These are phyloP conservation scores for Arachis hypogaea DNA, from an alignment of 306 rosid genomes.

Conservation along the genomic window DNA sequence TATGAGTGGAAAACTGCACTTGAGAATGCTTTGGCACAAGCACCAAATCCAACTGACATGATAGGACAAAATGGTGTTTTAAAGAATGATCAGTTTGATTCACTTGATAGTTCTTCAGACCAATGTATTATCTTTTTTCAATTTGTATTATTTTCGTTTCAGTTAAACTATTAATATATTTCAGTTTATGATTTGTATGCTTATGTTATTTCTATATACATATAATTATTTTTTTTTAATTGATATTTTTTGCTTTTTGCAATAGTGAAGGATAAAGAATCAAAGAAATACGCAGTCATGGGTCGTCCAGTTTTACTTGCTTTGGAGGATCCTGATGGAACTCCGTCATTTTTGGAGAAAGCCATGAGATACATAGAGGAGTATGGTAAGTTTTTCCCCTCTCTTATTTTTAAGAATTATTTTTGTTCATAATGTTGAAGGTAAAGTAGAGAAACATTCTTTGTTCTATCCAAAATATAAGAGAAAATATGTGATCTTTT, in stretches of 20 bases:
- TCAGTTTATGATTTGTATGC: slow-evolving; percentile 25
- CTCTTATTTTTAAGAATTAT: background rate
- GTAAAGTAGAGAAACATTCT: too few relatives aligned
- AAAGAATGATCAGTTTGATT: slow-evolving; percentile 67
- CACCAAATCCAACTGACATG: slow-evolving; percentile 64
- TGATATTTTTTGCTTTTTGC: slow-evolving; percentile 37
- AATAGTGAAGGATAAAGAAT: slow-evolving; percentile 65
- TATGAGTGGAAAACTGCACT: slow-evolving; percentile 97
- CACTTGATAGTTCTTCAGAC: slow-evolving; percentile 66
- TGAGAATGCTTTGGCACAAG: slow-evolving; percentile 84
- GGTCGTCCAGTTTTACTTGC: slow-evolving; percentile 93
- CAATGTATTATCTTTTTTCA: slow-evolving; percentile 68
- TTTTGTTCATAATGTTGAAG: background rate
- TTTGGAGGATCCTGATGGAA: slow-evolving; percentile 91
- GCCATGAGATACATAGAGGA: slow-evolving; percentile 80
- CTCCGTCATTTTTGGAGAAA: slow-evolving; percentile 95
- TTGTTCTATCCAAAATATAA: too few relatives aligned
- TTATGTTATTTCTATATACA: background rate
- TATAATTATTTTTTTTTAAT: slow-evolving; percentile 20
- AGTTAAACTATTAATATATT: slow-evolving; percentile 1
- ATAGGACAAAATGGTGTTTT: slow-evolving; percentile 71
- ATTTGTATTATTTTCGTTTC: slow-evolving; percentile 36
- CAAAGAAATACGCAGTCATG: slow-evolving; percentile 62
- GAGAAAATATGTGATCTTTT: background rate
- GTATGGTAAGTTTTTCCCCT: slow-evolving; percentile 58